Evolutionary conservation across 2,329 filamentous ascomycete species (phyloP).

Genomic region (Monilinia laxa): DNA sequence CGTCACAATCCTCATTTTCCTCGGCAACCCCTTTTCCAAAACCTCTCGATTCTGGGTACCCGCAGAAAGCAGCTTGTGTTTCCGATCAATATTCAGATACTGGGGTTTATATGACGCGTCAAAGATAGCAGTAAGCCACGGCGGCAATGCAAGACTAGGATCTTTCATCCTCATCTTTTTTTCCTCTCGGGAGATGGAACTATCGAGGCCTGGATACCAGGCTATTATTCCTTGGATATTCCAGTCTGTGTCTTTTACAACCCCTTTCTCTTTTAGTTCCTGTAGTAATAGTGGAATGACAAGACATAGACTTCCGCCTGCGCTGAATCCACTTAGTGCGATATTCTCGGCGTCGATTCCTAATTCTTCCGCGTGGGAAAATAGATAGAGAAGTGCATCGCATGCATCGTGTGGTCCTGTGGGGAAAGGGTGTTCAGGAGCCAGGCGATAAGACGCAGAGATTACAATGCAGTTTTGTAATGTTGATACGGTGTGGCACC

Average conservation of each 20-base stretch:
- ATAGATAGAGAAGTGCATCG: conserved; percentile 46
- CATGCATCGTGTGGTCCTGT: conserved; percentile 46
- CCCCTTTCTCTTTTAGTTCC: conserved; percentile 15
- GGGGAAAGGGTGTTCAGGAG: conserved; percentile 50
- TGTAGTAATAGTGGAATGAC: conserved; percentile 25
- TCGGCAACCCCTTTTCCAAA: conserved; percentile 29
- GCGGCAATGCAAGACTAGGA: background rate
- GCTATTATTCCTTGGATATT: conserved; percentile 10
- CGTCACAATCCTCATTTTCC: conserved; percentile 30
- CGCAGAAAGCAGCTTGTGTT: conserved; percentile 20
- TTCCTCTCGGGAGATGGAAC: conserved; percentile 23
- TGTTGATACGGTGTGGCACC: conserved; percentile 42
- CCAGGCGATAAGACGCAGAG: conserved; percentile 47
- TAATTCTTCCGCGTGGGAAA: conserved; percentile 28
- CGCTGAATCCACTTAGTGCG: conserved; percentile 49
- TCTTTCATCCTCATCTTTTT: conserved; percentile 15
- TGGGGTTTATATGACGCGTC: conserved; percentile 27
- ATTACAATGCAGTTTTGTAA: conserved; percentile 44
- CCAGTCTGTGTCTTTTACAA: conserved; percentile 4
- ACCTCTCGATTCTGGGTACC: conserved; percentile 29
- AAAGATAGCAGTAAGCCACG: conserved; percentile 24
- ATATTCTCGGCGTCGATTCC: conserved; percentile 35
- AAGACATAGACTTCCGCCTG: conserved; percentile 42
- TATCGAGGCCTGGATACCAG: conserved; percentile 22
- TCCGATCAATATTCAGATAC: conserved; percentile 26